Percentiles rank a stretch among this genome's conserved stretches.
phyloP scores from a whole-genome alignment of 371 early-diverging fungal species.

The Synchytrium microbalum region DNA sequence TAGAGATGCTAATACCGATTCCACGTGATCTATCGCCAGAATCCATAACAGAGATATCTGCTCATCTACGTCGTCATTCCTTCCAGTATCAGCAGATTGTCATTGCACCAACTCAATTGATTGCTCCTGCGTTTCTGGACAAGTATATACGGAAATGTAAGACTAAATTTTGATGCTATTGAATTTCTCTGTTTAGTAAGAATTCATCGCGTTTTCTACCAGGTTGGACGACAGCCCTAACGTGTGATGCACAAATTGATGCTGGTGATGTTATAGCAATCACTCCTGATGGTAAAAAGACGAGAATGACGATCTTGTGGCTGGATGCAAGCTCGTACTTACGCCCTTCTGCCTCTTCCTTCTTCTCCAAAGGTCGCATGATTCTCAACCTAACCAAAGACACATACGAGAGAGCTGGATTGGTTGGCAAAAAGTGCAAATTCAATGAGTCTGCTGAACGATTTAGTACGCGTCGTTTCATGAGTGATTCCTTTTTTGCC shows the following conservation, averaged over 20 bases:
- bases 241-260: conserved; percentile 8
- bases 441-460: neutral
- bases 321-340: no score
- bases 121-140: neutral
- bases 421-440: conserved; percentile 10
- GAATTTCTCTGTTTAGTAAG: no score
- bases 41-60: neutral
- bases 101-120: neutral
- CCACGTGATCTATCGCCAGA: neutral
- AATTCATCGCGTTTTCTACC: no score
- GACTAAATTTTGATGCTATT: no score
- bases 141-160: neutral
- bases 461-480: neutral
- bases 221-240: no score
- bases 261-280: conserved; percentile 15
- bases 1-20: neutral
- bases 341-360: no score
- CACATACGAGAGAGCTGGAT: conserved; percentile 18
- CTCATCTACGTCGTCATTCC: neutral
- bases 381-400: conserved; percentile 16
- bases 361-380: conserved; percentile 11
- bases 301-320: no score
- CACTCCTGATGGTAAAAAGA: conserved; percentile 11
- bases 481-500: neutral
- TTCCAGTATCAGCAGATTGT: neutral